Base-by-base conservation (phyloP, 2,329 filamentous ascomycete species). In the Fusarium sp. region DNA sequence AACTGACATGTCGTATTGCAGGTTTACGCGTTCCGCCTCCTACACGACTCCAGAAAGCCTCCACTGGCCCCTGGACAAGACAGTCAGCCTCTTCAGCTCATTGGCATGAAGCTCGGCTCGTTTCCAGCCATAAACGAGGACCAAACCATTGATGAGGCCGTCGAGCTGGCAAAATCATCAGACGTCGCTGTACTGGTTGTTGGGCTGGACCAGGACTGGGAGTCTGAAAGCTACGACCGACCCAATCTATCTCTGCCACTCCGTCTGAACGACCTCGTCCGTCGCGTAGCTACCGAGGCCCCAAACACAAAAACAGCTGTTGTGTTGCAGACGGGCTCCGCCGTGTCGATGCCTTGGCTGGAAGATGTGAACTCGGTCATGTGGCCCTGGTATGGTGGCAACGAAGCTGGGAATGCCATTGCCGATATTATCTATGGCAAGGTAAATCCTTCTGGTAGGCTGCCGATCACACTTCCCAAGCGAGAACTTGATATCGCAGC, bases 31-130 rank as follows among this genome's bases (percentile, higher is more conserved):
- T 62, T 62, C 41, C 59, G 41, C n/a, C 18, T 62, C 30, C 10
- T 62, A 43, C 59, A 62, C 41, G 59, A 62, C 30, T 62, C 59
- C 16, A 52, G 59, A 18, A 62, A 62, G 18, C 59, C 59, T 35
- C 59, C 59, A 9, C 41, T 62, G 3, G 59, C 59, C 25, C 59
- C 59, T 34, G 59, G 41, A 35, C 59, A 62, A 11, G 59, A 62
- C 41, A 62, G 59, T 9, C 59, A 62, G 11, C 59, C 59, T 2
- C 18, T 62, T 8, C 59, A 62, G 20, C 59, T 50, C 3, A 62
- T 62, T 3, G 59, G 59, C 4, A 62, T 58, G 54, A 58, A 58
- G 13, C 54, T 58, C 5, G 34, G 54, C 13, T 58, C 54, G 7
- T 58, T 58, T 13, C 34, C 54, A 1, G 54, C 34, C 10, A 58